phyloP scores from a whole-genome alignment of 805 yeast species.

The Nakazawaea molendinolei region DNA sequence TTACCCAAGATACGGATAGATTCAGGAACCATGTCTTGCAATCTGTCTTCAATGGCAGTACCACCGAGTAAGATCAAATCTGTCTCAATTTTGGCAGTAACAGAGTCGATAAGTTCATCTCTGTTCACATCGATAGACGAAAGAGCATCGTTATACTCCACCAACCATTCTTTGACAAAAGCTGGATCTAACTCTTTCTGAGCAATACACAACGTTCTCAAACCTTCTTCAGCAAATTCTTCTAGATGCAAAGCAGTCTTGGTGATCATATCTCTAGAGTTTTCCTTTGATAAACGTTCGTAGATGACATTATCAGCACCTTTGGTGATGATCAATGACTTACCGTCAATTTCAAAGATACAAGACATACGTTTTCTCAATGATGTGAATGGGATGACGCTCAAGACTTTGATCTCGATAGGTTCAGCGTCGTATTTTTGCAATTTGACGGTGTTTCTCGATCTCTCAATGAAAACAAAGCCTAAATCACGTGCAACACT shows the following conservation, averaged over 20 bases:
- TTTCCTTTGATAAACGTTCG: slow-evolving; percentile 28
- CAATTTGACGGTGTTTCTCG: slow-evolving; percentile 38
- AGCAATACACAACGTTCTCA: slow-evolving; percentile 77
- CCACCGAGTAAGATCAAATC: slow-evolving; percentile 68
- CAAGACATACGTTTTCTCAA: slow-evolving; percentile 77
- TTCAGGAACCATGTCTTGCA: slow-evolving; percentile 85
- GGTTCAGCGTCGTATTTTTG: slow-evolving; percentile 39
- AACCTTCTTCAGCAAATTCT: slow-evolving; percentile 76
- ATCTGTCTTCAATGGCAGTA: slow-evolving; percentile 80
- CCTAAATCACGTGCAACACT: slow-evolving; percentile 71
- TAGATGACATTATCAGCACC: slow-evolving; percentile 77
- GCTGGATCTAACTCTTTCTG: slow-evolving; percentile 62
- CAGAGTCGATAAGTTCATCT: slow-evolving; percentile 67
- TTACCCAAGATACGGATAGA: slow-evolving; percentile 60
- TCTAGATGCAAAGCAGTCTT: slow-evolving; percentile 70
- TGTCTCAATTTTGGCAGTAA: slow-evolving; percentile 67
- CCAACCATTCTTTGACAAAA: slow-evolving; percentile 55
- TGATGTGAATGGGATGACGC: slow-evolving; percentile 59
- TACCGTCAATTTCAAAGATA: slow-evolving; percentile 40
- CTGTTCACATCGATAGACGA: slow-evolving; percentile 53
- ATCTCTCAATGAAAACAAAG: slow-evolving; percentile 48
- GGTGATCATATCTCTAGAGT: slow-evolving; percentile 40
- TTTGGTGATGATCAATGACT: slow-evolving; percentile 42
- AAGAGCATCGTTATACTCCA: slow-evolving; percentile 56
- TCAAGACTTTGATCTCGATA: slow-evolving; percentile 41